phyloP scores from a whole-genome alignment of 1,284 basidiomycete species.

The Puccinia horiana region DNA sequence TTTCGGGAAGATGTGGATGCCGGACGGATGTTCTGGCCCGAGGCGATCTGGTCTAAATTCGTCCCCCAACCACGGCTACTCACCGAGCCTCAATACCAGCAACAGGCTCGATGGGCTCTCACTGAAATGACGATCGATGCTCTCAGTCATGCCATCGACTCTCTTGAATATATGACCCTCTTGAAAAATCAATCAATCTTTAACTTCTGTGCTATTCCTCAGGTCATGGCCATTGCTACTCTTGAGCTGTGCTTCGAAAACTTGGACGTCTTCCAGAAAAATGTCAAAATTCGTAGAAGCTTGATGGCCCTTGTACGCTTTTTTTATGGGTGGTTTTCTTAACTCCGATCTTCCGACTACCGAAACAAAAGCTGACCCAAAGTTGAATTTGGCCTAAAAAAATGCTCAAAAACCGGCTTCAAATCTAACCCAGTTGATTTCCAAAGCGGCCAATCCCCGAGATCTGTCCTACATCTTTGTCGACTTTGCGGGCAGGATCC shows the following conservation, averaged over 20 bases:
- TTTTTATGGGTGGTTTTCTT: background rate
- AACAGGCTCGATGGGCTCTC: conserved; percentile 74
- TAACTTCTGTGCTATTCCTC: conserved; percentile 94
- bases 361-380: background rate
- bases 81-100: conserved; percentile 63
- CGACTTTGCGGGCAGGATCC: conserved; percentile 77
- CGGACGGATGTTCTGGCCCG: conserved; percentile 89
- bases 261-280: conserved; percentile 78
- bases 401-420: background rate
- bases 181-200: conserved; percentile 90
- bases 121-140: conserved; percentile 89
- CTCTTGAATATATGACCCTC: conserved; percentile 84
- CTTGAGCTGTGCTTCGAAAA: conserved; percentile 92
- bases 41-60: conserved; percentile 77
- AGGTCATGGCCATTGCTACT: conserved; percentile 94
- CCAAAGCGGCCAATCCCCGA: conserved; percentile 83
- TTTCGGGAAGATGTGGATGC: conserved; percentile 89
- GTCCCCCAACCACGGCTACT: conserved; percentile 69
- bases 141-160: conserved; percentile 77
- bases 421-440: conserved; percentile 69
- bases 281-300: conserved; percentile 94
- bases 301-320: conserved; percentile 73
- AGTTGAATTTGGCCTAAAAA: too few relatives aligned
- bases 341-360: background rate
- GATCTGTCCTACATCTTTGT: conserved; percentile 89